These are phyloP conservation scores for Ormosia emarginata DNA, from an alignment of 306 rosid species.

Conservation along the genomic window DNA sequence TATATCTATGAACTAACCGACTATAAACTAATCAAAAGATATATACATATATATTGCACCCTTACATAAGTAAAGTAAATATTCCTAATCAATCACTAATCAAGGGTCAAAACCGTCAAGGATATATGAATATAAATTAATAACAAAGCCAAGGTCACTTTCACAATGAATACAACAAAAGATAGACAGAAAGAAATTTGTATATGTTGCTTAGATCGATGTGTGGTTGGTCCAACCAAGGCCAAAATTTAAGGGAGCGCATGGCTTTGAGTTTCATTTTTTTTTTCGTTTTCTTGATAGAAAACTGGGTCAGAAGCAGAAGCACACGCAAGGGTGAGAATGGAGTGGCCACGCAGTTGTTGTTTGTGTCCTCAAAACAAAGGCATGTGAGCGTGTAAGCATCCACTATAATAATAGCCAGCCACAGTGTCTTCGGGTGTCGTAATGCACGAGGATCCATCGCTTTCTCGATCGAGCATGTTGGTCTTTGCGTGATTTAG, in stretches of 20 bases:
- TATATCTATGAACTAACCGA: too few species aligned
- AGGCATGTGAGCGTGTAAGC: conserved; percentile 39
- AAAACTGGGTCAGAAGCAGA: not conserved
- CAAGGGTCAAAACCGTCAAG: too few species aligned
- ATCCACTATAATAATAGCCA: not conserved
- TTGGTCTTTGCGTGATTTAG: conserved; percentile 37
- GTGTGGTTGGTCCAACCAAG: conserved; percentile 11
- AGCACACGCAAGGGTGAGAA: conserved; percentile 46
- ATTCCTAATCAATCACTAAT: not conserved
- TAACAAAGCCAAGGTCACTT: too few species aligned
- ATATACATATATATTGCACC: too few species aligned
- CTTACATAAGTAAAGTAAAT: not conserved
- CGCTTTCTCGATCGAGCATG: conserved; percentile 56
- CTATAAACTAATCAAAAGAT: not conserved
- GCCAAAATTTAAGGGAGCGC: conserved; percentile 23
- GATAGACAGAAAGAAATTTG: not conserved
- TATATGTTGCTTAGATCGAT: not conserved
- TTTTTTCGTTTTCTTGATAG: not conserved
- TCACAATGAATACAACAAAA: conserved; percentile 2
- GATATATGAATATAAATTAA: too few species aligned
- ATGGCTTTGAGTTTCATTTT: not conserved
- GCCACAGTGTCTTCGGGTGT: conserved; percentile 26
- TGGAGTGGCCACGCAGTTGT: not conserved
- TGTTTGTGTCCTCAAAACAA: conserved; percentile 38
- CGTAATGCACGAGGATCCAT: conserved; percentile 30